Evolutionary conservation across 768 basidiomycete species (phyloP).

Genomic region (Kwoniella heveanensis): DNA sequence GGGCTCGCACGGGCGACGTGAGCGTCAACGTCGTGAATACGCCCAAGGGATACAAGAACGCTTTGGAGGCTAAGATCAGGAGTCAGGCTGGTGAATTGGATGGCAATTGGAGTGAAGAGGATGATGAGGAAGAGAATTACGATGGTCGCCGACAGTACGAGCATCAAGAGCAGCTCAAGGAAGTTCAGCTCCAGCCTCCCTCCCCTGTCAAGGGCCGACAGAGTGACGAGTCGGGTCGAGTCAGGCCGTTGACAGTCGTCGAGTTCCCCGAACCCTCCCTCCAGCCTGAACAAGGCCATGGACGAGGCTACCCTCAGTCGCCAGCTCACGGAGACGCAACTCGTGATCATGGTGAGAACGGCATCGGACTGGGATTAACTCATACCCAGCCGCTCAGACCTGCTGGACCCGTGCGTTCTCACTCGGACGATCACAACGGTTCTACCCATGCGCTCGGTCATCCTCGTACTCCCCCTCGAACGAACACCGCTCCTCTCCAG

Average conservation of each 20-base stretch:
- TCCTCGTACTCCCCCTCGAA: slow-evolving; percentile 8
- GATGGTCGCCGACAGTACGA: neutral
- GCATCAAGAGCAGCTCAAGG: neutral
- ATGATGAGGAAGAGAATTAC: neutral
- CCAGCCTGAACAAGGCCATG: slow-evolving; percentile 17
- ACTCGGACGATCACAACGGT: slow-evolving; percentile 2
- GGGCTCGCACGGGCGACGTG: slow-evolving; percentile 4
- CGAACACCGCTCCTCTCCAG: slow-evolving; percentile 8
- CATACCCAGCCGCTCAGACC: slow-evolving; percentile 5
- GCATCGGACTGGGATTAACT: neutral
- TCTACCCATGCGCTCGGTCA: neutral
- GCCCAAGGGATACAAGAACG: slow-evolving; percentile 15
- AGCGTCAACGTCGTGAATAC: neutral
- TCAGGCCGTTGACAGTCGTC: slow-evolving; percentile 24
- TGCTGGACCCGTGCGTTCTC: slow-evolving; percentile 1
- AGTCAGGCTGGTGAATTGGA: slow-evolving; percentile 20
- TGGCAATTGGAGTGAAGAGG: slow-evolving; percentile 5
- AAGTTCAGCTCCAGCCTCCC: slow-evolving; percentile 11
- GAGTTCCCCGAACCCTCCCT: slow-evolving; percentile 27
- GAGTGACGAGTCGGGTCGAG: slow-evolving; percentile 12
- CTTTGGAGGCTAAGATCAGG: slow-evolving; percentile 11
- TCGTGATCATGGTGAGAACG: neutral
- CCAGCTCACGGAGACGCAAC: neutral
- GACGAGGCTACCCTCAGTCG: slow-evolving; percentile 15
- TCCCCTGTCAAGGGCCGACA: slow-evolving; percentile 14